Evolutionary conservation across 176 grass and related monocot genomes (phyloP), one percentile per base, ranked within the genome.

Genomic region (Oryza meridionalis): DNA sequence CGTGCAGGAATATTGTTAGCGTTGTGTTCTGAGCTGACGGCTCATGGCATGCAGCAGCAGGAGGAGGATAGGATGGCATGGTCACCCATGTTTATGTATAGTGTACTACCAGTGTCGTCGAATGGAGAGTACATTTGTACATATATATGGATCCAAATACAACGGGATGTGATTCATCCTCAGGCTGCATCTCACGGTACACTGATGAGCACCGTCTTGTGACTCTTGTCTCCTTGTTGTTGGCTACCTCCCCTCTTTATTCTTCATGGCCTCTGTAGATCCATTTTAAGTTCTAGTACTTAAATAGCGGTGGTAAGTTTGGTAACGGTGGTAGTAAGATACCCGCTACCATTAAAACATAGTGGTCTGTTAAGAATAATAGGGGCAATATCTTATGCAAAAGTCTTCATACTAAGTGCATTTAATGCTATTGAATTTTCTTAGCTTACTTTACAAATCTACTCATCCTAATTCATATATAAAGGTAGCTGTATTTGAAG

Each of bases 11-110:
- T 61, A 22, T 61, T 68, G 62, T 14, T 45, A 35, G 77, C 42
- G 17, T n/a, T 67, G 42, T 19, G 77, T 8, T 7, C 3, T 42
- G 67, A 81, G 67, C n/a, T 72, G 79, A 82, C 50, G 35, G 51
- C 33, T 62, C 80, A 72, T 44, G 67, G 35, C 29, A 31, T 31
- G 29, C 29, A 31, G 29, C 49, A 59, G 47, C 11, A 16, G 12
- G 0, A 53, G 25, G 5, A 61, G 25, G 31, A 19, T 83, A 4
- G 25, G 31, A 19, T 83, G 2, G 11, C 19, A 68, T 55, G 51
- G 16, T 55, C 15, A 19, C 9, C 46, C 13, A 15, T 21, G 29
- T 31, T 31, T 31, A 31, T 31, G 44, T 17, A 17, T 53, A 49
- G 15, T 55, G 51, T 37, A 6, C 35, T 58, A 58, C 53, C 19